Base-by-base conservation (phyloP, 2,329 filamentous ascomycete genomes). In the Cytospora paraplurivora region DNA sequence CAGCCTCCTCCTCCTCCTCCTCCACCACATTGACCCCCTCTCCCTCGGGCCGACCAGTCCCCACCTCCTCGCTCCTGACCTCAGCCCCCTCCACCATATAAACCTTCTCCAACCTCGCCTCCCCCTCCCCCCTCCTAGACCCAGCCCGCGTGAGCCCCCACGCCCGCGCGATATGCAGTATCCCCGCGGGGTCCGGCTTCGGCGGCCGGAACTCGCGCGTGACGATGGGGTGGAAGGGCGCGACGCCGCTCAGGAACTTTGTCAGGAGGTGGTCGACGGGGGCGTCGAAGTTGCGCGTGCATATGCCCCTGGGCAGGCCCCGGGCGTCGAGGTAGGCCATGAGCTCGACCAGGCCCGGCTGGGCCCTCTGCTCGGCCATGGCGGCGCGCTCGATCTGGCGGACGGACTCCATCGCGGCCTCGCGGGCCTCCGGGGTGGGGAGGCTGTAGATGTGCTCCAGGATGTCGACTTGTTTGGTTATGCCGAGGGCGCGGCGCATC, bases 241-340 rank as follows among this genome's bases (percentile, higher is more conserved):
- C 85, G 17, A 66, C 62, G 1, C 78, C 81, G 1, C 84, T 80
- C 10, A 97, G 81, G 74, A 95, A 95, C 56, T 88, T 95, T 58
- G 78, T 77, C 4, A 97, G 82, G 3, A 96, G 82, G 74, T 93
- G 88, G 54, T 82, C 77, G 1, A 95, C 91, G 7, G 92, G 92
- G 8, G 85, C 79, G 70, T 94, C 91, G 72, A 97, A 98, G 79
- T 99, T 98, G 72, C 95, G 85, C 2, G 95, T 98, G 78, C 93
- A 97, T 67, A 98, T 93, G 17, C 86, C 94, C 76, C 96, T 95
- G 69, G 80, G 86, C 37, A 97, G 74, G 7, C 77, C 75, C 34
- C 83, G 82, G 7, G 76, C 72, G 71, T 95, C 88, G 19, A 98
- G 86, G 74, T 95, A 96, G 62, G 85, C 78, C 91, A 98, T 97